Evolutionary conservation across 345 rosid genomes (phyloP), one percentile per base, ranked within the genome.

Genomic region (Acer yangbiense): DNA sequence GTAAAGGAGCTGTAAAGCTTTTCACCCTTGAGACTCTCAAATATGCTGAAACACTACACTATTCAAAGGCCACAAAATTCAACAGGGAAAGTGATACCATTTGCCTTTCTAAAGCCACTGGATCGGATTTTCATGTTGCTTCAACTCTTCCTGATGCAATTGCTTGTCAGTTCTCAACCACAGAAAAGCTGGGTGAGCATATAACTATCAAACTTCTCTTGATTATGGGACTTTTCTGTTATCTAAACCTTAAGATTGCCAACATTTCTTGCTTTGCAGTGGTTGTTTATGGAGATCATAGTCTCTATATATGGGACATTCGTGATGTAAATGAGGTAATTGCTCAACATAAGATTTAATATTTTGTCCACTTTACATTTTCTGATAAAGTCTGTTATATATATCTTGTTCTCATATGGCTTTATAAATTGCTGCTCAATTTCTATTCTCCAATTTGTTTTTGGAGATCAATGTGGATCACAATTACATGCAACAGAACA

Each of bases 151-250:
- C 98, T 39, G 94, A 90, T 70, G 95, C 94, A 83, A 77, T 94
- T 76, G 97, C 98, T 77, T 90, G 98, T 80, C 95, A 90, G 87
- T 92, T 92, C 88, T 87, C 88, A 48, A 76, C 84, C 63, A 73
- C 86, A 39, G 90, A 88, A 55, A 92, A 85, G 82, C 89, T 90
- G 65, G 91, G 95, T 90, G 46, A 81, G 90, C 74, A 58, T 80
- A 69, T 67, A 83, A 55, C 58, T 71, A 64, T 20, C 20, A 48
- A 25, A 4, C 12, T 66, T 77, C 14, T 21, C 68, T 9, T 68
- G 32, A 67, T 64, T 60, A 67, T 35, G 73, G 54, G 73, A 65
- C 32, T 68, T 61, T 35, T 13, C 64, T 5, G 3, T 71, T 76
- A 16, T 48, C 68, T 10, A 16, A 68, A 64, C 61, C 50, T 67